Evolutionary conservation across 306 rosid species (phyloP).

Genomic region (Castanospermum australe): DNA sequence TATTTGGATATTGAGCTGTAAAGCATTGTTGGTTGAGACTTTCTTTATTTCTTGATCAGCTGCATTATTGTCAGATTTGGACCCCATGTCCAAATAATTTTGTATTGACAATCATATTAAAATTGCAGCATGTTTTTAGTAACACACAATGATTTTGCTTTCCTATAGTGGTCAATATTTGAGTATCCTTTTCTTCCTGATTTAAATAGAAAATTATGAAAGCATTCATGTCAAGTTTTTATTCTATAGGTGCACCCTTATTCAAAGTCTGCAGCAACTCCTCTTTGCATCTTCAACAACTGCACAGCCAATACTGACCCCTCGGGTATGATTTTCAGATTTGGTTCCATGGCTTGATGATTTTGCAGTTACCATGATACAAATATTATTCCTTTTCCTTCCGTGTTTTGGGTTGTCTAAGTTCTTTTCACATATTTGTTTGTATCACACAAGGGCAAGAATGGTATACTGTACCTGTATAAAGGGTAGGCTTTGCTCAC

Average conservation of each 20-base stretch:
- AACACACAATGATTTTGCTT: not conserved
- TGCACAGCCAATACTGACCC: slow-evolving; percentile 92
- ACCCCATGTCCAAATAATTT: not conserved
- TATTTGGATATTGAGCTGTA: not conserved
- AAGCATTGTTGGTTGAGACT: not conserved
- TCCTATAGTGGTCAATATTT: not conserved
- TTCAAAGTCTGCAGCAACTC: slow-evolving; percentile 92
- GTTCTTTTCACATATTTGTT: not conserved
- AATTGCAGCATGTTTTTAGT: not conserved
- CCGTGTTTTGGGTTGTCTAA: not conserved
- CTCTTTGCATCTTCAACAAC: slow-evolving; percentile 97
- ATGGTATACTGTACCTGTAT: not conserved
- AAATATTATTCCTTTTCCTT: too few species aligned
- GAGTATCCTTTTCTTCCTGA: not conserved
- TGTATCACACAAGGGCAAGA: not conserved
- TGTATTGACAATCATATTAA: not conserved
- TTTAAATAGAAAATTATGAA: not conserved
- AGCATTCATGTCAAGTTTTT: slow-evolving; percentile 1
- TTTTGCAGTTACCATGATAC: too few species aligned
- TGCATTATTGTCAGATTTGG: not conserved
- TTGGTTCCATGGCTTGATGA: slow-evolving; percentile 15
- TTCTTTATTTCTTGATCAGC: not conserved
- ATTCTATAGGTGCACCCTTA: slow-evolving; percentile 73
- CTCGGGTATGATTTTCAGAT: slow-evolving; percentile 74
- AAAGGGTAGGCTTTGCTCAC: not conserved